Conservation (phyloP, 768 basidiomycete genomes). For the Boletus subcaerulescens region DNA sequence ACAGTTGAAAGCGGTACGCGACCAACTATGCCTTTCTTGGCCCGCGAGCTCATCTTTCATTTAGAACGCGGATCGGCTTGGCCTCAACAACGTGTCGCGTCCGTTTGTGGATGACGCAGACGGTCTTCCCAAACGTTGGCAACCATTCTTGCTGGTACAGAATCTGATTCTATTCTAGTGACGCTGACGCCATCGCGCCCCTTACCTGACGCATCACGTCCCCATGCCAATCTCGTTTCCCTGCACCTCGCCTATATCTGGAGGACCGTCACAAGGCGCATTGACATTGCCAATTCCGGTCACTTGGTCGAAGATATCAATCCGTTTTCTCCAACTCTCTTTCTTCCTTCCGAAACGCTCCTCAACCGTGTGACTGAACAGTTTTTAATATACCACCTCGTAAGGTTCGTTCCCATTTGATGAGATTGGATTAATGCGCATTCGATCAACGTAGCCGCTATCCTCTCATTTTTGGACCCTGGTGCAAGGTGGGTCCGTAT, state of each 20-base stretch:
- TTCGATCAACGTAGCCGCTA: conserved; percentile 51
- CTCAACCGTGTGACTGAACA: conserved; percentile 52
- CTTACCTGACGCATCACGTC: conserved; percentile 26
- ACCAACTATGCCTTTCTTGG: not conserved
- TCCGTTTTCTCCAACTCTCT: conserved; percentile 55
- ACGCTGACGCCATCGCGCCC: conserved; percentile 39
- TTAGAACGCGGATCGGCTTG: conserved; percentile 61
- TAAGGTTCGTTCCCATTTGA: conserved; percentile 42
- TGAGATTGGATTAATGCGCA: conserved; percentile 7
- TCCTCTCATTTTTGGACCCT: conserved; percentile 72
- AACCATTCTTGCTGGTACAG: not conserved
- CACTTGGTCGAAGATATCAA: conserved; percentile 33
- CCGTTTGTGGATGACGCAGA: conserved; percentile 46
- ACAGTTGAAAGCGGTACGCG: conserved; percentile 49
- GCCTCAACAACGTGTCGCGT: conserved; percentile 56
- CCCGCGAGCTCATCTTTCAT: conserved; percentile 11
- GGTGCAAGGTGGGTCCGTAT: conserved; percentile 50
- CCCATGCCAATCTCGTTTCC: conserved; percentile 31
- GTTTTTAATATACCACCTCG: conserved; percentile 56
- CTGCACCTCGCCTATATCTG: conserved; percentile 44
- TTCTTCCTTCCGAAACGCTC: conserved; percentile 52
- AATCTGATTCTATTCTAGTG: conserved; percentile 31
- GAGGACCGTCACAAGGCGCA: conserved; percentile 19
- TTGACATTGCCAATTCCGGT: conserved; percentile 10
- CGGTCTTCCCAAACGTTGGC: conserved; percentile 40